Evolutionary conservation across 768 basidiomycete species (phyloP).

Genomic region (Agrocybe pediades): DNA sequence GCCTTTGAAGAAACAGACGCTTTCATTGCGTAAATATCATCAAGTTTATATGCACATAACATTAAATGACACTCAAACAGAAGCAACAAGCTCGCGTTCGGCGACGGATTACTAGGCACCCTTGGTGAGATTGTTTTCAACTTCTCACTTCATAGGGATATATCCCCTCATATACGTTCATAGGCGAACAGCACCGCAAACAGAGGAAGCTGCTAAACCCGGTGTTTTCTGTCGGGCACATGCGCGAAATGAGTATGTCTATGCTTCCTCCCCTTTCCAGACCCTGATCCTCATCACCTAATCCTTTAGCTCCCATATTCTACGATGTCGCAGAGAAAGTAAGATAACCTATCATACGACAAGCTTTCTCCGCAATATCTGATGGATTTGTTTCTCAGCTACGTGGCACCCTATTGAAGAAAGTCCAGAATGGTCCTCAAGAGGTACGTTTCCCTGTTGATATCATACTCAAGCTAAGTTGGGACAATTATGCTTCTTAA

Average conservation of each 20-base stretch:
- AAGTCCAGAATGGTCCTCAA: slow-evolving; percentile 29
- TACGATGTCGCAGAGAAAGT: slow-evolving; percentile 31
- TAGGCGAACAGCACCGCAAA: slow-evolving; percentile 42
- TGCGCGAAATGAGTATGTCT: slow-evolving; percentile 37
- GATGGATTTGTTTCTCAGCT: slow-evolving; percentile 23
- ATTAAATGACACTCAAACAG: slow-evolving; percentile 4
- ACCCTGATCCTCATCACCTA: not conserved
- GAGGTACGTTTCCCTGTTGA: slow-evolving; percentile 24
- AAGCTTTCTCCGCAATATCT: not conserved
- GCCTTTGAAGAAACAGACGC: slow-evolving; percentile 27
- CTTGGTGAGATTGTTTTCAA: slow-evolving; percentile 16
- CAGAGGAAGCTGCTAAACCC: slow-evolving; percentile 48
- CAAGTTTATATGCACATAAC: not conserved
- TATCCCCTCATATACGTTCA: not conserved
- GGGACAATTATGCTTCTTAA: slow-evolving; percentile 3
- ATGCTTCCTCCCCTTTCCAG: not conserved
- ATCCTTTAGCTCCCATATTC: slow-evolving; percentile 31
- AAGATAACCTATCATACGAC: not conserved
- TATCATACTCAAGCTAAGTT: slow-evolving; percentile 16
- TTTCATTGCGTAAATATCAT: slow-evolving; percentile 20
- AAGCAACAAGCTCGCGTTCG: slow-evolving; percentile 23
- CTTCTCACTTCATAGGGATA: not conserved
- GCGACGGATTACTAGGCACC: slow-evolving; percentile 27
- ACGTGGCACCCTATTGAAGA: slow-evolving; percentile 17
- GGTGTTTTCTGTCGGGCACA: slow-evolving; percentile 41